phyloP scores from a whole-genome alignment of 2,329 filamentous ascomycete species.

The Sporothrix phasma region DNA sequence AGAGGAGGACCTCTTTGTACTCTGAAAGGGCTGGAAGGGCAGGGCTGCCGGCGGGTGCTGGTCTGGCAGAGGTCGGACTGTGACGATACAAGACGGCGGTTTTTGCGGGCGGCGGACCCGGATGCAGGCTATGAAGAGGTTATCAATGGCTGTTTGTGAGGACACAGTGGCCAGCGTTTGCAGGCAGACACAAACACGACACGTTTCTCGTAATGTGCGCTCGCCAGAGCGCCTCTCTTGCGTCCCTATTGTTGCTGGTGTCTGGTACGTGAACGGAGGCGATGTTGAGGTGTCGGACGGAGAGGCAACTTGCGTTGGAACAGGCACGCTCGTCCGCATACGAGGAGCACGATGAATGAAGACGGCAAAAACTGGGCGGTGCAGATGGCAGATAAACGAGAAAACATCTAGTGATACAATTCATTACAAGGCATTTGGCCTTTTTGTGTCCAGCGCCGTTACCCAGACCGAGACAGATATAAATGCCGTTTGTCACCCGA shows the following conservation, averaged over 20 bases:
- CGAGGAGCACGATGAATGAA: background rate
- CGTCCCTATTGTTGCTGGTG: background rate
- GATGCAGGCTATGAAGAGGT: too few species aligned
- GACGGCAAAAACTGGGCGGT: background rate
- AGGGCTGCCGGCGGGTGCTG: background rate
- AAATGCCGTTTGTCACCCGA: too few species aligned
- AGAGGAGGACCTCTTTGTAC: background rate
- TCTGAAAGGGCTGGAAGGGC: background rate
- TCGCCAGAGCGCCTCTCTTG: background rate
- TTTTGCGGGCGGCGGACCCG: background rate
- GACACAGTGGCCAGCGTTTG: background rate
- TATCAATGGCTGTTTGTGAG: too few species aligned
- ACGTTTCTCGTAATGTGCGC: background rate
- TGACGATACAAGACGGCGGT: background rate
- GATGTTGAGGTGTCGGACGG: background rate
- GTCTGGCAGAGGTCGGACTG: too few species aligned
- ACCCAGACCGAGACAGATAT: too few species aligned
- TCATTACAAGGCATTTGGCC: background rate
- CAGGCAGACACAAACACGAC: background rate
- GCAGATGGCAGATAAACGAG: background rate
- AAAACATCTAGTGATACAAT: background rate
- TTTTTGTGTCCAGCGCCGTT: too few species aligned
- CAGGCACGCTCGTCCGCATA: too few species aligned
- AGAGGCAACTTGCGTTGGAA: too few species aligned
- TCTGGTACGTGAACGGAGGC: too few species aligned